Conservation (phyloP, 768 basidiomycete species). For the Myochromella boudieri region DNA sequence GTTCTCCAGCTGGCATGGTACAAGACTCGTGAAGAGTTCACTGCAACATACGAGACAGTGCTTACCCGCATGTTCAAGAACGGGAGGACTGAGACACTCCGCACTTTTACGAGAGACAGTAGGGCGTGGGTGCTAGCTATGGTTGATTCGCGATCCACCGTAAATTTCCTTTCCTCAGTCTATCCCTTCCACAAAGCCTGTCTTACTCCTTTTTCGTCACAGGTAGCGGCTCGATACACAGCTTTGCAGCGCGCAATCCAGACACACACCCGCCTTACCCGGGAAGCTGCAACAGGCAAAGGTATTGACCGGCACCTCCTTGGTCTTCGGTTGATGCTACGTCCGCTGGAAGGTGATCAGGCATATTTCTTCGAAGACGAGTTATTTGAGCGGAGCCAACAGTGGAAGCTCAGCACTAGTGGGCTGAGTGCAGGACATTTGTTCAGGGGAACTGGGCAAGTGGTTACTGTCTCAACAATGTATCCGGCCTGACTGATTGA, state of each 20-base stretch:
- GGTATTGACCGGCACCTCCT: slow-evolving; percentile 93
- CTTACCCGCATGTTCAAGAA: slow-evolving; percentile 84
- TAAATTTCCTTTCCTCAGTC: slow-evolving; percentile 25
- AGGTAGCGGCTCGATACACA: slow-evolving; percentile 34
- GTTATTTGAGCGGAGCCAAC: slow-evolving; percentile 69
- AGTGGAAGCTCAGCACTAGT: slow-evolving; percentile 90
- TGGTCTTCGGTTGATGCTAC: slow-evolving; percentile 70
- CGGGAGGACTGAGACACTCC: slow-evolving; percentile 89
- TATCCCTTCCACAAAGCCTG: neutral
- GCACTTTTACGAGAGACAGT: slow-evolving; percentile 71
- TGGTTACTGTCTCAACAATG: slow-evolving; percentile 4
- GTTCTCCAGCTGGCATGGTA: slow-evolving; percentile 92
- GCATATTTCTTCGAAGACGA: slow-evolving; percentile 75
- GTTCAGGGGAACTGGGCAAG: slow-evolving; percentile 86
- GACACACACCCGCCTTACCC: slow-evolving; percentile 70
- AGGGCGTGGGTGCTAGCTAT: slow-evolving; percentile 77
- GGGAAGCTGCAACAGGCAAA: slow-evolving; percentile 75
- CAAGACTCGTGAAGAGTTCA: slow-evolving; percentile 69
- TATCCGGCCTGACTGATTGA: neutral
- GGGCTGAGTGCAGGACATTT: slow-evolving; percentile 82
- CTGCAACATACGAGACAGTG: slow-evolving; percentile 92
- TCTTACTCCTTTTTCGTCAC: slow-evolving; percentile 23
- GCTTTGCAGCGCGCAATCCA: slow-evolving; percentile 69
- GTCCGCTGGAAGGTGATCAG: slow-evolving; percentile 50
- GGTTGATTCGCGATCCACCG: slow-evolving; percentile 52